Evolutionary conservation across 192 early-diverging fungal genomes (phyloP).

Genomic region (Umbelopsis isabellina): DNA sequence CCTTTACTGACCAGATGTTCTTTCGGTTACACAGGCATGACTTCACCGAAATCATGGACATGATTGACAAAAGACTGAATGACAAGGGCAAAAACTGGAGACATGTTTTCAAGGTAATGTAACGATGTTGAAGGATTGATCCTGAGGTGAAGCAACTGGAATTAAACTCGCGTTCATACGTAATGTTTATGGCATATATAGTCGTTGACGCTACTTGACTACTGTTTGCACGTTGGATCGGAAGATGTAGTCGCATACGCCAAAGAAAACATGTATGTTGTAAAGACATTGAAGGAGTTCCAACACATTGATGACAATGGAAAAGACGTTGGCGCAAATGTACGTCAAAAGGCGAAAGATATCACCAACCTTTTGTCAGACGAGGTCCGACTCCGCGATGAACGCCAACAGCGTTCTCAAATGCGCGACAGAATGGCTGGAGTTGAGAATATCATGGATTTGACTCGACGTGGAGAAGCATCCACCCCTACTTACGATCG

Average conservation of each 20-base stretch:
- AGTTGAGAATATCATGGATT: constrained; percentile 40
- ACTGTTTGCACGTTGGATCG: constrained; percentile 83
- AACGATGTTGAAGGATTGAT: background rate
- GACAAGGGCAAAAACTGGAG: constrained; percentile 98
- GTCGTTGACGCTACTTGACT: constrained; percentile 86
- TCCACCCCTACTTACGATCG: constrained; percentile 34
- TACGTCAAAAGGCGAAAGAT: constrained; percentile 92
- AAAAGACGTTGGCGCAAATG: constrained; percentile 90
- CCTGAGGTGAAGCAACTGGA: too few species aligned
- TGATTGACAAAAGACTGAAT: constrained; percentile 96
- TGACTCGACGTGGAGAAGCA: constrained; percentile 5
- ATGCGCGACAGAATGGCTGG: constrained; percentile 66
- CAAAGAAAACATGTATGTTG: constrained; percentile 86
- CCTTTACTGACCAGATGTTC: background rate
- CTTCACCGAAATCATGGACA: constrained; percentile 97
- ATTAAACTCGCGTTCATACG: background rate
- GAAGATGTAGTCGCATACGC: constrained; percentile 87
- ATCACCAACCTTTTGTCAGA: constrained; percentile 83
- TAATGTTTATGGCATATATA: constrained; percentile 34
- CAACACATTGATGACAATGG: constrained; percentile 94
- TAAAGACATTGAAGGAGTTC: constrained; percentile 97
- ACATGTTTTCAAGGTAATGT: constrained; percentile 93
- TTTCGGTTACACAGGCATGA: constrained; percentile 60
- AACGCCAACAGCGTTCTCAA: constrained; percentile 67
- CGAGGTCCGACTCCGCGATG: constrained; percentile 75